Evolutionary conservation across 2,329 filamentous ascomycete species (phyloP).

Genomic region (Cercospora beticola): DNA sequence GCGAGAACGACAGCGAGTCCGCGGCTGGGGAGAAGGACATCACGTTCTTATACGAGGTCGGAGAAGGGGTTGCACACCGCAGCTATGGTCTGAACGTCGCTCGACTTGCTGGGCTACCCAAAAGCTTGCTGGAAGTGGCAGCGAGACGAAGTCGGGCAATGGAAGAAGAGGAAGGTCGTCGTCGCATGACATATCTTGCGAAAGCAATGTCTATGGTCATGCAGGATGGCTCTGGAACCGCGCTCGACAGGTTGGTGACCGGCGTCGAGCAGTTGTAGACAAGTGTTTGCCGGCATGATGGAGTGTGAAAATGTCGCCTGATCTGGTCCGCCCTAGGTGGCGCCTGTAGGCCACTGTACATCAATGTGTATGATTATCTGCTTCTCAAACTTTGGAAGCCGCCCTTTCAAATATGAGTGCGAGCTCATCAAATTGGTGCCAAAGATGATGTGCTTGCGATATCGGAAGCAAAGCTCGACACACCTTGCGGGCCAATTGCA

Average conservation of each 20-base stretch:
- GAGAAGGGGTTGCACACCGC: conserved; percentile 85
- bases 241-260: conserved; percentile 43
- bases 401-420: neutral
- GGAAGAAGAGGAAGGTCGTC: conserved; percentile 68
- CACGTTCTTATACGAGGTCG: conserved; percentile 92
- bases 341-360: too few species aligned
- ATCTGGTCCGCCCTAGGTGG: neutral
- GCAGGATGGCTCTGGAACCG: conserved; percentile 27
- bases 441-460: conserved; percentile 1
- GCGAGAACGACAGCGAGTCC: conserved; percentile 53
- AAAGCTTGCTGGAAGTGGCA: conserved; percentile 73
- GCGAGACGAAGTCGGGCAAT: conserved; percentile 75
- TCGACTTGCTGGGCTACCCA: conserved; percentile 76
- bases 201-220: conserved; percentile 25
- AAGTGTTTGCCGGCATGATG: neutral
- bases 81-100: conserved; percentile 96
- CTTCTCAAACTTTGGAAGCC: neutral
- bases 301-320: neutral
- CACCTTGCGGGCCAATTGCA: neutral
- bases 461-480: neutral
- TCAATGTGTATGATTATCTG: neutral
- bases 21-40: conserved; percentile 66
- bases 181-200: conserved; percentile 54
- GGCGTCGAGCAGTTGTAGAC: conserved; percentile 46
- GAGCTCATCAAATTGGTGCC: neutral